A percentile compares a stretch with the other conserved stretches of the same genome.
Evolutionary conservation across 2,329 filamentous ascomycete genomes (phyloP).

Genomic region (Mariannaea elegans): DNA sequence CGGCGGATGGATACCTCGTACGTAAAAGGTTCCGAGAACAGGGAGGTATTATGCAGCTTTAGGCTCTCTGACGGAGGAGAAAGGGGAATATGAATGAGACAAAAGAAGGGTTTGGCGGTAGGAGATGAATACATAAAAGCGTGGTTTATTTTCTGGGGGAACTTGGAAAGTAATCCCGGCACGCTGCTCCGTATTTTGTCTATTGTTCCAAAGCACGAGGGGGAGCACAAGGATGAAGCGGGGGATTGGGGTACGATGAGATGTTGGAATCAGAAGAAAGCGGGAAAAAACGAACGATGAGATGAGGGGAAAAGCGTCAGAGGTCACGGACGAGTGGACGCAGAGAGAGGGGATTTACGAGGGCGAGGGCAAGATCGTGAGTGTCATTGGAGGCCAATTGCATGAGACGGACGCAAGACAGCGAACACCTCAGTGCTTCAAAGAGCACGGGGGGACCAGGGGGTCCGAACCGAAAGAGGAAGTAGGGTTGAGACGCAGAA

Average conservation of each 20-base stretch:
- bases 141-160: slow-evolving; percentile 9
- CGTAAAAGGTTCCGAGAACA: background rate
- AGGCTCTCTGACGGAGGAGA: background rate
- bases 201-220: no score
- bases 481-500: slow-evolving; percentile 4
- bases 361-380: slow-evolving; percentile 21
- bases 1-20: background rate
- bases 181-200: background rate
- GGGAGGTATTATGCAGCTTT: slow-evolving; percentile 1
- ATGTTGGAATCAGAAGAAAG: slow-evolving; percentile 6
- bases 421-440: background rate
- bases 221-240: background rate
- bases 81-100: background rate
- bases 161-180: background rate
- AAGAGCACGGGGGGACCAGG: background rate
- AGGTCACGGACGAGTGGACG: slow-evolving; percentile 16
- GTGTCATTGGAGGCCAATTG: slow-evolving; percentile 21
- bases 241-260: slow-evolving; percentile 10
- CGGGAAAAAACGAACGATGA: slow-evolving; percentile 14
- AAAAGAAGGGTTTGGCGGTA: background rate
- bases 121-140: background rate
- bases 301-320: slow-evolving; percentile 1
- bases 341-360: slow-evolving; percentile 21
- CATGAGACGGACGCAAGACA: slow-evolving; percentile 9
- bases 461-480: slow-evolving; percentile 9